Evolutionary conservation across 495 filamentous ascomycete genomes (phyloP), one percentile per base, ranked within the genome.

Genomic region (Neurospora sp.): DNA sequence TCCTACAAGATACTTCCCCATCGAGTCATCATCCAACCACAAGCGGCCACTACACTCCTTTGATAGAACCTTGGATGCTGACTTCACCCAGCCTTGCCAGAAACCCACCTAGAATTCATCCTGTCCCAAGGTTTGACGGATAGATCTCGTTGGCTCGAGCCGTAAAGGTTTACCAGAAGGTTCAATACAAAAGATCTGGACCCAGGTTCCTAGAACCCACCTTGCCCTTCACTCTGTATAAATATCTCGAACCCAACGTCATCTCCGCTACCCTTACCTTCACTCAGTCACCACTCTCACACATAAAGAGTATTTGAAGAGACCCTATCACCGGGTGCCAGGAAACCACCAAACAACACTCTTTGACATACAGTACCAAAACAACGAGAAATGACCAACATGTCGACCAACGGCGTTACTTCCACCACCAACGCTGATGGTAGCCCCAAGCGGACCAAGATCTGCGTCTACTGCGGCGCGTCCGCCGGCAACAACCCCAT

Each of bases 381-480:
- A 18, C 14, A 35, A 66, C 27, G n/a, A 14, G 27, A 66, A 18
- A 31, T 18, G 27, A 70, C 70, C 73, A 82, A 60, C 14, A 87
- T 86, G 84, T 79, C 78, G 72, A 84, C 84, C 44, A 80, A 81
- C 75, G 82, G 81, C 72, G 79, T 77, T n/a, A 82, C 82, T 72
- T 80, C 83, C 49, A 44, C 78, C 39, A 77, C 80, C 27, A 78
- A 66, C 71, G 62, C 71, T 70, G 78, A 75, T 73, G 39, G 77
- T 73, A 78, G 72, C 40, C 75, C 80, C n/a, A 80, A 76, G 76
- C 83, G 78, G 71, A 86, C 86, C 73, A 88, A 86, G 73, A 88
- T 93, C 79, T 91, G 90, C 79, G 91, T 93, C 75, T 93, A 92
- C 89, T 98, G 94, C 86, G 94, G 91, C 77, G 87, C 94, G 70